phyloP scores from a whole-genome alignment of 352 stramenopile species.

The Pythium chondricola region DNA sequence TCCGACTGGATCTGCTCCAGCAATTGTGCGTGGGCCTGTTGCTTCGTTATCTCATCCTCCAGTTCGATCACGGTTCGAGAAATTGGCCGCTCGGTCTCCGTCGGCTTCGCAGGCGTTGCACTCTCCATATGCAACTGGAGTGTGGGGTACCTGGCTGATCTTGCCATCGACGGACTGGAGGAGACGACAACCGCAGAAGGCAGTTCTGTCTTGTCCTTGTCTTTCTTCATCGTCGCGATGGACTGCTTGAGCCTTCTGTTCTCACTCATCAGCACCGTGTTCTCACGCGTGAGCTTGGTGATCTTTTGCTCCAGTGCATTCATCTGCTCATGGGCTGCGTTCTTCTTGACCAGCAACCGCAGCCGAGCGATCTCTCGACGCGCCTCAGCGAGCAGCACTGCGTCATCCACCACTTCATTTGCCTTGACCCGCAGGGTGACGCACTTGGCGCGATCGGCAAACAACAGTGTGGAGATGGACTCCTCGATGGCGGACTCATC shows the following conservation, averaged over 20 bases:
- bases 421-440: constrained; percentile 68
- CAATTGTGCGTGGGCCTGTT: not conserved
- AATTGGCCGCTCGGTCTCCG: not conserved
- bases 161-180: not conserved
- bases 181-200: not conserved
- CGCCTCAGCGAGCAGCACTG: constrained; percentile 63
- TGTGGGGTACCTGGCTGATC: too few species aligned
- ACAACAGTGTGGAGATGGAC: constrained; percentile 88
- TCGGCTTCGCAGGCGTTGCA: not conserved
- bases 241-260: constrained; percentile 43
- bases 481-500: constrained; percentile 74
- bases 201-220: not conserved
- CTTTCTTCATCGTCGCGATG: constrained; percentile 5
- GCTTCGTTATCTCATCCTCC: not conserved
- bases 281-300: constrained; percentile 17
- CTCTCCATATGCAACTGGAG: not conserved
- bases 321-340: constrained; percentile 24
- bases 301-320: constrained; percentile 41
- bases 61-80: not conserved
- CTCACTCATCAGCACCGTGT: constrained; percentile 33
- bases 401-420: constrained; percentile 81
- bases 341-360: constrained; percentile 53
- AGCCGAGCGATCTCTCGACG: constrained; percentile 64
- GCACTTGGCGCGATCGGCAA: constrained; percentile 79
- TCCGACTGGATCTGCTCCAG: constrained; percentile 19